These are phyloP conservation scores for Clarireedia hainanense DNA, from an alignment of 2,329 filamentous ascomycete species.

Conservation along the genomic window DNA sequence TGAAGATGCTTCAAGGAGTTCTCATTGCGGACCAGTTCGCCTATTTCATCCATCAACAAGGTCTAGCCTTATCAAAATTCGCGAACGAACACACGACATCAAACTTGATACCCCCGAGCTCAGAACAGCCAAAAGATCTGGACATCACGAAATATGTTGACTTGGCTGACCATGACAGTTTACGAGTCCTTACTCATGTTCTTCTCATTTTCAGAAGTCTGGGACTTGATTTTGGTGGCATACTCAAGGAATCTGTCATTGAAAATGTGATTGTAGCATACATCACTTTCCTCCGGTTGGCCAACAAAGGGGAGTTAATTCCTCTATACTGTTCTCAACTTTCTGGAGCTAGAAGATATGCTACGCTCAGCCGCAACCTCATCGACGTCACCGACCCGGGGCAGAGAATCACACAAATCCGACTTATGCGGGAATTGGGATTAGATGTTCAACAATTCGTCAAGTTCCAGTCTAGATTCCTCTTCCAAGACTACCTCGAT, in stretches of 20 bases:
- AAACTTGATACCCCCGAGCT: slow-evolving; percentile 36
- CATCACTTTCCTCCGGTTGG: slow-evolving; percentile 67
- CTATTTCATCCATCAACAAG: slow-evolving; percentile 51
- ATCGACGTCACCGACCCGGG: slow-evolving; percentile 60
- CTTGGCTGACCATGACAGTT: slow-evolving; percentile 51
- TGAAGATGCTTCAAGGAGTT: slow-evolving; percentile 70
- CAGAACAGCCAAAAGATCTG: slow-evolving; percentile 29
- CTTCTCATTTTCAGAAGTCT: slow-evolving; percentile 59
- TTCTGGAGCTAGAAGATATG: slow-evolving; percentile 53
- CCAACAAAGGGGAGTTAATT: slow-evolving; percentile 67
- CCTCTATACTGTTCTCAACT: slow-evolving; percentile 85
- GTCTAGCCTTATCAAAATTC: slow-evolving; percentile 40
- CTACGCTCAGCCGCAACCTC: slow-evolving; percentile 68
- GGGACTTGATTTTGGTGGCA: slow-evolving; percentile 39
- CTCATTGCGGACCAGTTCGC: slow-evolving; percentile 59
- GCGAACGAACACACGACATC: slow-evolving; percentile 39
- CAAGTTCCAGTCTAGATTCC: slow-evolving; percentile 53
- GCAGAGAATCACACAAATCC: slow-evolving; percentile 61
- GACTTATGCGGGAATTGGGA: slow-evolving; percentile 65
- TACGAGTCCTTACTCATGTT: slow-evolving; percentile 65
- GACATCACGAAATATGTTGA: slow-evolving; percentile 42
- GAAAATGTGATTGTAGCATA: slow-evolving; percentile 78
- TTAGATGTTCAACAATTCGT: slow-evolving; percentile 69
- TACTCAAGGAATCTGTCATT: slow-evolving; percentile 30
- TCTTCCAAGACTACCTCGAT: slow-evolving; percentile 44